A percentile compares a stretch with the other conserved stretches of the same genome.
Evolutionary conservation across 1,284 basidiomycete species (phyloP).

Genomic region (Athelia psychrophila): DNA sequence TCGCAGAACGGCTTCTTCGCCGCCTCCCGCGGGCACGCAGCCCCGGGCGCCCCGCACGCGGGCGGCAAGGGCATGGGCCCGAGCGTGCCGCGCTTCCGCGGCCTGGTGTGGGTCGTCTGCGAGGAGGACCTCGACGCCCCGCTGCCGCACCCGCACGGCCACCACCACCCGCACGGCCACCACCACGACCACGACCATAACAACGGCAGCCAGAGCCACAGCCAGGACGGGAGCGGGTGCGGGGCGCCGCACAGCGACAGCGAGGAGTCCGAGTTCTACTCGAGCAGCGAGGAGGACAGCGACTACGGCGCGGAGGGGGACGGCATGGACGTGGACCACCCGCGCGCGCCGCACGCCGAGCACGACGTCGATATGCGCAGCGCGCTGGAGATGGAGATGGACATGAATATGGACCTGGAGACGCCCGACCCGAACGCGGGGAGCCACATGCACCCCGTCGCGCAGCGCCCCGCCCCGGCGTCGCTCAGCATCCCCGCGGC

Average conservation of each 20-base stretch:
- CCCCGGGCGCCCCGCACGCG: conserved; percentile 25
- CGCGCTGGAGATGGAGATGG: conserved; percentile 12
- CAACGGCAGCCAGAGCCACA: conserved; percentile 7
- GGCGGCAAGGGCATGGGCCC: conserved; percentile 19
- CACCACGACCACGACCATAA: no score
- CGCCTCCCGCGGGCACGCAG: conserved; percentile 18
- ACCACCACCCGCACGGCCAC: no score
- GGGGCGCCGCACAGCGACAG: conserved; percentile 27
- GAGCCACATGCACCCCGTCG: conserved; percentile 53
- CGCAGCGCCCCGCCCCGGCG: conserved; percentile 30
- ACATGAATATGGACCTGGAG: conserved; percentile 16
- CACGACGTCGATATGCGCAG: conserved; percentile 13
- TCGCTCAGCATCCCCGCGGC: conserved; percentile 1
- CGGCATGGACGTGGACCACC: conserved; percentile 21
- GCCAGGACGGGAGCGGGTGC: conserved; percentile 13
- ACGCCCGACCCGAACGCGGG: conserved; percentile 11
- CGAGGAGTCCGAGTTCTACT: conserved; percentile 34
- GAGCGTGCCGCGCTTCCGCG: conserved; percentile 47
- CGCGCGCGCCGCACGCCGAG: conserved; percentile 9
- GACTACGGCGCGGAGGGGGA: conserved; percentile 29
- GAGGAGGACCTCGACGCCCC: conserved; percentile 53
- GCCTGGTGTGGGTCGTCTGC: conserved; percentile 72
- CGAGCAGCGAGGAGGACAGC: conserved; percentile 27
- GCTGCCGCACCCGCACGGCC: no score
- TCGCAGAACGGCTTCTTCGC: conserved; percentile 78